These are phyloP conservation scores for Ramaria rubella DNA, from an alignment of 768 basidiomycete species.

Conservation along the genomic window DNA sequence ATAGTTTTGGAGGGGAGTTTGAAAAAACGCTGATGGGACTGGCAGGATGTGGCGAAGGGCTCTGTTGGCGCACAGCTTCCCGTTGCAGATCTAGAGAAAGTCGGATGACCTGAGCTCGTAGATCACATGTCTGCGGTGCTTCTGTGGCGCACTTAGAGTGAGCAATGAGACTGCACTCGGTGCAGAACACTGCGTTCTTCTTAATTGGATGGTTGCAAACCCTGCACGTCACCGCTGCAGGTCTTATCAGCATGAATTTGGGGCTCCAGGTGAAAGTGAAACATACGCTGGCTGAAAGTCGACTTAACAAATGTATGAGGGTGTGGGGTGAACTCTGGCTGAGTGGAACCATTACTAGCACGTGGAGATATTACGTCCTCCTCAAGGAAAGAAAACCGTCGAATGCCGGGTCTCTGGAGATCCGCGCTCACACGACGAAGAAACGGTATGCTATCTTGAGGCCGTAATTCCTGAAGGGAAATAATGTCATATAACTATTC, in stretches of 20 bases:
- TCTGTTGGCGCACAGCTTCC: constrained; percentile 6
- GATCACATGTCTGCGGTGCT: constrained; percentile 75
- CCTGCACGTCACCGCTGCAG: constrained; percentile 75
- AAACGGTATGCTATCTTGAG: constrained; percentile 94
- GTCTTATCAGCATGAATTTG: background rate
- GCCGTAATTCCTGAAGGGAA: constrained; percentile 59
- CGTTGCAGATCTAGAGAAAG: background rate
- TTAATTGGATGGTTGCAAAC: constrained; percentile 77
- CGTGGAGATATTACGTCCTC: constrained; percentile 30
- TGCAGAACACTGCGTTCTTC: constrained; percentile 82
- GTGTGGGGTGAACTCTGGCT: constrained; percentile 31
- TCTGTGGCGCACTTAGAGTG: constrained; percentile 71
- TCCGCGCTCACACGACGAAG: constrained; percentile 86
- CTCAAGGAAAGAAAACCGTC: constrained; percentile 35
- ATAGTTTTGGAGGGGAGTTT: background rate
- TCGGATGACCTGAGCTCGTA: constrained; percentile 61
- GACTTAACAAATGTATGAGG: constrained; percentile 88
- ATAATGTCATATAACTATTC: background rate
- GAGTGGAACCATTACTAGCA: background rate
- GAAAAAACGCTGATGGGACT: constrained; percentile 9
- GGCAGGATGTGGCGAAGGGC: constrained; percentile 1
- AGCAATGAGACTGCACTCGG: constrained; percentile 82
- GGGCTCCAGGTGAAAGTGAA: background rate
- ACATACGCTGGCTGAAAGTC: constrained; percentile 79
- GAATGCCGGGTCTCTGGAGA: constrained; percentile 64